phyloP scores from a whole-genome alignment of 495 filamentous ascomycete genomes.

The Penicillium arizonense region DNA sequence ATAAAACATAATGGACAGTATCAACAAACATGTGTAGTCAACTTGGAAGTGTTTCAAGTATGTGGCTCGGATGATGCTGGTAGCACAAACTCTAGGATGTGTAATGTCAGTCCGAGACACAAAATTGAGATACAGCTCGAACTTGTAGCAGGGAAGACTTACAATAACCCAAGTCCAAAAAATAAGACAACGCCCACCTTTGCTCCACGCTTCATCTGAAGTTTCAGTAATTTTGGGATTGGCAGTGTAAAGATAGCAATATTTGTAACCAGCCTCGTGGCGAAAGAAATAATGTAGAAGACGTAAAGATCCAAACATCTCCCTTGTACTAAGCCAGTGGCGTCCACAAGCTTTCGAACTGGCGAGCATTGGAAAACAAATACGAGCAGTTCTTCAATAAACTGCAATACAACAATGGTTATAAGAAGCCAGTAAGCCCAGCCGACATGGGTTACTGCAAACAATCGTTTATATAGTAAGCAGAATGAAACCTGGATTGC shows the following conservation, averaged over 20 bases:
- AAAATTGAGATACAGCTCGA: too few species aligned
- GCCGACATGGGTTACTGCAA: background rate
- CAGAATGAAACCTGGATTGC: slow-evolving; percentile 13
- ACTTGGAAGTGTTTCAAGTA: slow-evolving; percentile 11
- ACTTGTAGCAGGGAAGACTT: slow-evolving; percentile 3
- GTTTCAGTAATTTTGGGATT: slow-evolving; percentile 22
- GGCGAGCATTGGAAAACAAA: slow-evolving; percentile 13
- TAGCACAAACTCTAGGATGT: slow-evolving; percentile 3
- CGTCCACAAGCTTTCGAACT: slow-evolving; percentile 10
- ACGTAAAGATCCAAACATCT: slow-evolving; percentile 6
- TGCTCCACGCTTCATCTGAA: slow-evolving; percentile 22
- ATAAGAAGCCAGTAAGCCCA: background rate
- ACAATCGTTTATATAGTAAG: slow-evolving; percentile 5
- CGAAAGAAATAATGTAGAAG: slow-evolving; percentile 14
- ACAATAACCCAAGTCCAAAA: slow-evolving; percentile 33
- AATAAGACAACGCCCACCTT: slow-evolving; percentile 22
- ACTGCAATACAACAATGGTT: slow-evolving; percentile 1
- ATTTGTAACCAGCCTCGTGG: slow-evolving; percentile 25
- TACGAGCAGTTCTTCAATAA: slow-evolving; percentile 5
- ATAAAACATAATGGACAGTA: background rate
- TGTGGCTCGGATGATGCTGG: slow-evolving; percentile 13
- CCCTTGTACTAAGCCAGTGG: background rate
- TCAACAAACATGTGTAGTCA: slow-evolving; percentile 11
- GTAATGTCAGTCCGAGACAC: background rate
- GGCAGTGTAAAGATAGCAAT: slow-evolving; percentile 26